Evolutionary conservation across 139 green algal species (phyloP), one percentile per base, ranked within the genome.

Genomic region (Deuterostichococcus epilithicus): DNA sequence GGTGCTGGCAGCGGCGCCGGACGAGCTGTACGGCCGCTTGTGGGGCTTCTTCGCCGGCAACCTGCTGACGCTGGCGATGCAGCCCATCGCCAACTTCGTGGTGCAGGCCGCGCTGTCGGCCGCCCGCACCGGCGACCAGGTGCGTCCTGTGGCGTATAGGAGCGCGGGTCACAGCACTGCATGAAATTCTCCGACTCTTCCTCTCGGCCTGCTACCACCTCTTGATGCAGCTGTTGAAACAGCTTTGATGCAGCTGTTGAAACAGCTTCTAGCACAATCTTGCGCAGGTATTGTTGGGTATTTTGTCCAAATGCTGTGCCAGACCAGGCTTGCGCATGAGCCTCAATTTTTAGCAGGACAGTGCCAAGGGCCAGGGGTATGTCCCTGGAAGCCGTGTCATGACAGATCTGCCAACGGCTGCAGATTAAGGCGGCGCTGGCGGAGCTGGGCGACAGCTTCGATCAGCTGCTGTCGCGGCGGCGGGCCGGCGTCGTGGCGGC

Each of bases 61-160:
- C 30, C 71, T 85, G 69, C 36, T 71, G 52, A 10, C 77, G 38
- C 74, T 94, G 65, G 81, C 87, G 25, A 73, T 81, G 65, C 87
- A 94, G 77, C 83, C 88, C 30, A 72, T 26, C 8, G 91, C 87
- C 68, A 95, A 95, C 68, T 95, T 94, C 87, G 87, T 88, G 30
- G 78, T 95, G 35, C 91, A 95, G 81, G 83, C 87, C 6, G 80
- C 76, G 47, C 77, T 94, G 38, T 76, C 81, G 25, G 78, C 85
- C 52, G 39, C 71, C 3, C 33, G 36, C 39, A 77, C 36, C 78
- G 52, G 76, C n/a, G n/a, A n/a, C n/a, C n/a, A 82, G 60, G 76
- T 78, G 76, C 35, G 35, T 63, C n/a, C n/a, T n/a, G n/a, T n/a
- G n/a, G n/a, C n/a, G n/a, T n/a, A n/a, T n/a, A n/a, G n/a, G n/a